Evolutionary conservation across 2,329 filamentous ascomycete species (phyloP), one percentile per base, ranked within the genome.

Genomic region (Diaporthe capsici): DNA sequence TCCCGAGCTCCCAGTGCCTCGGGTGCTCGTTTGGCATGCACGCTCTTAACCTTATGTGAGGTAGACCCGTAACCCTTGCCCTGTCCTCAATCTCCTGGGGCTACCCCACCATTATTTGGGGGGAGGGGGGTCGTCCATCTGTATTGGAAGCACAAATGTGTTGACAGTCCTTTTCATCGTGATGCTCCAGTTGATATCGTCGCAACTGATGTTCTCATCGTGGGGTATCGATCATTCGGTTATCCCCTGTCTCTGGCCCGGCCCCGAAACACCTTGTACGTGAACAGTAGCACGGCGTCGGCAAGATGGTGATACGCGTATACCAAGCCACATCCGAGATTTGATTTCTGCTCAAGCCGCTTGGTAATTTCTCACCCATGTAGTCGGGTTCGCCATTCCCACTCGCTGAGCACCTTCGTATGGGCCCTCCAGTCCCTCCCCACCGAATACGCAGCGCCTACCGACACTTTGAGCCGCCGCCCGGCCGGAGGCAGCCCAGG

Each of bases 351-450:
- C 65, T 31, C 17, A 13, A 20, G 58, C 58, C 71, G 20, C 47
- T 17, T 31, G 25, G 47, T 28, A 73, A 61, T 55, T n/a, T 61
- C 58, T 73, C 57, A 72, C 57, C 55, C 42, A 60, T 53, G 31
- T 34, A 34, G n/a, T 61, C 53, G 44, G 20, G 68, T 17, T 47
- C 34, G 51, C n/a, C 22, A 61, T 77, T 89, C 87, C 88, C 88
- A 89, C 71, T 87, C 84, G 73, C 83, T 83, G 44, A 80, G 80
- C 70, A 84, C 86, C 13, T 80, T 79, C 39, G 85, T 77, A 71
- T 79, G 82, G 10, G 80, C 80, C 65, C 84, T 83, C 87, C 88
- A 89, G 60, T 84, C 80, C 63, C 80, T 76, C 28, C 83, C 82
- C 39, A 83, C 79, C 6, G 85, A 81, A 67, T 84, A 84, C 39